Base-by-base conservation (phyloP, 768 basidiomycete genomes). In the Trichaptum fuscoviolaceum region DNA sequence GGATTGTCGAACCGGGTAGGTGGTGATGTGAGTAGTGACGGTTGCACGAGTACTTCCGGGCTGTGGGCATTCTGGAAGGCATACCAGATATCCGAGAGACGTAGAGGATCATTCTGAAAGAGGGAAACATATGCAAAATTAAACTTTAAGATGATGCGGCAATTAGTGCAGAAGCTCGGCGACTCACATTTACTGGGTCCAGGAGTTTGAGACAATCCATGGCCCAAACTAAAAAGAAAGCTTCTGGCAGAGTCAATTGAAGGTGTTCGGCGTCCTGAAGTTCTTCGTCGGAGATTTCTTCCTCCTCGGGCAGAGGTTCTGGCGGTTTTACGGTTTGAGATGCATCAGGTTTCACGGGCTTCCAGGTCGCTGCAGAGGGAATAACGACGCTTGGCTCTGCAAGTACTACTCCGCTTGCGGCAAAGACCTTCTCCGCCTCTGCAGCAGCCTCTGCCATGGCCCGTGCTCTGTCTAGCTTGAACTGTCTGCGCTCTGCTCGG, bases 381-480 rank as follows among this genome's bases (percentile, higher is more conserved):
- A 93, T 91, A 42, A 85, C 86, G 27, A 89, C 81, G 3, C 85
- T 81, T 34, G 85, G 83, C 23, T 25, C 30, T n/a, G 82, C 77
- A 25, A 87, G 81, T 12, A 90, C 81, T 25, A 85, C 86, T 18
- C 91, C 90, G 72, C 90, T 87, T 23, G 82, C 80, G 15, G 82
- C 84, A 70, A 94, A 95, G 0, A 89, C 84, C 0, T 79, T 81
- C 72, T 95, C 93, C 7, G 92, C 93, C 72, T 92, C 89, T 52
- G 88, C 88, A 0, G 87, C 89, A 0, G 91, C 91, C 0, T 85
- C 85, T 0, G 93, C 93, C 70, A 97, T 91, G 1, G 95, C 96
- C 66, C 83, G 81, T 27, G 96, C 95, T 72, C 97, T 88, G 73
- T 96, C 94, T 52, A 89, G 81, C 77, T 99, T 99, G 82, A 96